phyloP scores from a whole-genome alignment of 192 early-diverging fungal species.

The Endogone sp. region DNA sequence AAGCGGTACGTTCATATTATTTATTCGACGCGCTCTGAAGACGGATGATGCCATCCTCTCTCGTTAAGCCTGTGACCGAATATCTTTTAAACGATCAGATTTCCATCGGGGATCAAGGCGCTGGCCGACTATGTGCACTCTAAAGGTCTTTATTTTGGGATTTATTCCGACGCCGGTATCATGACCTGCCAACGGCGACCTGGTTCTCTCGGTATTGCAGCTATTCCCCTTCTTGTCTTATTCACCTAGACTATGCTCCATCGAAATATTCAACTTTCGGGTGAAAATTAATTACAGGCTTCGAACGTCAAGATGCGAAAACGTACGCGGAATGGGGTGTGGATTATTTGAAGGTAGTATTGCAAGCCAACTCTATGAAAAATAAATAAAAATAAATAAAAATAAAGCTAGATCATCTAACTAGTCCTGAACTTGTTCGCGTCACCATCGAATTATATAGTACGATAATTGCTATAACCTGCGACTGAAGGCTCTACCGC shows the following conservation, averaged over 20 bases:
- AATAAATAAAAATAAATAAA: too few relatives aligned
- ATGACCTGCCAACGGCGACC: constrained; percentile 48
- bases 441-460: too few relatives aligned
- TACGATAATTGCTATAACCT: constrained; percentile 56
- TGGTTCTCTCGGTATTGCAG: constrained; percentile 28
- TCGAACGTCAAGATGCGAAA: constrained; percentile 43
- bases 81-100: too few relatives aligned
- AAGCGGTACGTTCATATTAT: neutral
- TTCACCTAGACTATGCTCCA: too few relatives aligned
- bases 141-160: constrained; percentile 15
- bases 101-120: constrained; percentile 51
- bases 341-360: constrained; percentile 54
- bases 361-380: too few relatives aligned
- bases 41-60: too few relatives aligned
- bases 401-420: too few relatives aligned
- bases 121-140: constrained; percentile 46
- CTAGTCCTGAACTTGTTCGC: too few relatives aligned
- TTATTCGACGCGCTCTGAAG: too few relatives aligned
- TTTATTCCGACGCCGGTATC: constrained; percentile 41
- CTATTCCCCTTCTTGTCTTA: too few relatives aligned
- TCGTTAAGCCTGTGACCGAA: too few relatives aligned
- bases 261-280: too few relatives aligned
- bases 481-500: constrained; percentile 7
- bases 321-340: constrained; percentile 51
- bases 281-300: constrained; percentile 6